phyloP scores from a whole-genome alignment of 2,329 filamentous ascomycete species.

The Thyridium curvatum region DNA sequence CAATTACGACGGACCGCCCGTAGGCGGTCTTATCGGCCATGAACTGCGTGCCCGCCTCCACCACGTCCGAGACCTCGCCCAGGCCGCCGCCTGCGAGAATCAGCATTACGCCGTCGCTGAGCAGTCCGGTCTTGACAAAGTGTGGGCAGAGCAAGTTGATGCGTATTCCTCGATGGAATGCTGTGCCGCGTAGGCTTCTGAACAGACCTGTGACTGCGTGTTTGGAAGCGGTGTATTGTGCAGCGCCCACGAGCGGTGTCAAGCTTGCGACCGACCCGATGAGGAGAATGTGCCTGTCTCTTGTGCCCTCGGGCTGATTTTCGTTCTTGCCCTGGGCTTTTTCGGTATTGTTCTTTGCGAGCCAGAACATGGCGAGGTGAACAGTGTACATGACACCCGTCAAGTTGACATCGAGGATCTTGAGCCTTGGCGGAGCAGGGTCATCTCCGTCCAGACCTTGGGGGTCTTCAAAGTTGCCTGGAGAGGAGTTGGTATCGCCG shows the following conservation, averaged over 20 bases:
- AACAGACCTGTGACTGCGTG: constrained; percentile 62
- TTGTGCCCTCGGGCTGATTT: constrained; percentile 9
- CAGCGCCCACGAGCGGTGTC: constrained; percentile 32
- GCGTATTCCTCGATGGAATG: constrained; percentile 44
- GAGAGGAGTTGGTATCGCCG: constrained; percentile 22
- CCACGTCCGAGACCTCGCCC: constrained; percentile 50
- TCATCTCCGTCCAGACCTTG: constrained; percentile 26
- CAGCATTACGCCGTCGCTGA: constrained; percentile 36
- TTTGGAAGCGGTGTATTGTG: constrained; percentile 56
- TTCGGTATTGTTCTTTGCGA: constrained; percentile 36
- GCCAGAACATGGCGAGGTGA: constrained; percentile 56
- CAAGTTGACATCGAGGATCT: constrained; percentile 55
- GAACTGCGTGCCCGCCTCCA: constrained; percentile 57
- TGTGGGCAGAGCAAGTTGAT: constrained; percentile 64
- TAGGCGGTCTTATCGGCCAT: constrained; percentile 47
- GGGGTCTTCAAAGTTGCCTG: constrained; percentile 39
- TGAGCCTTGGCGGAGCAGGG: constrained; percentile 40
- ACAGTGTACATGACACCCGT: constrained; percentile 59
- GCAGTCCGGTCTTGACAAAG: constrained; percentile 57
- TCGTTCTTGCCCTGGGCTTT: constrained; percentile 15
- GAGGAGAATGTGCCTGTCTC: constrained; percentile 56
- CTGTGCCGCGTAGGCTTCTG: constrained; percentile 46
- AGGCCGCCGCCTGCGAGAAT: constrained; percentile 50
- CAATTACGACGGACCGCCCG: constrained; percentile 45
- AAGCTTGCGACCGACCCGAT: constrained; percentile 57